Conservation (phyloP, 208 protist genomes). For the Perkinsela sp. region DNA sequence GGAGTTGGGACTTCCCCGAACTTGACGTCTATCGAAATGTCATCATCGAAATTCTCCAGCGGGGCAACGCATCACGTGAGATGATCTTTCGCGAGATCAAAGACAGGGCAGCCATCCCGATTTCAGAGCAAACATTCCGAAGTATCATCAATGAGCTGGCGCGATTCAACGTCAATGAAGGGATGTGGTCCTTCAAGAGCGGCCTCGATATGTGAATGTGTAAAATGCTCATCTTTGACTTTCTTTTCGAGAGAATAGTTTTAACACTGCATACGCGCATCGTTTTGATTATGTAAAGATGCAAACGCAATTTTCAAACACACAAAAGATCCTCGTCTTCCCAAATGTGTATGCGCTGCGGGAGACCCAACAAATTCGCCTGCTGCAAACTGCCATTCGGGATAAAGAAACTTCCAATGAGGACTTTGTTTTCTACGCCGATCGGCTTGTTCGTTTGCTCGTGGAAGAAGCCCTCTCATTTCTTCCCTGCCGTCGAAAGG, state of each 20-base stretch:
- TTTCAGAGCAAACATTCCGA: neutral
- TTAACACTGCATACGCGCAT: neutral
- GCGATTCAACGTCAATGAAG: neutral
- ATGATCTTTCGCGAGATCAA: neutral
- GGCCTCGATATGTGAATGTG: neutral
- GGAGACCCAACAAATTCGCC: slow-evolving; percentile 57
- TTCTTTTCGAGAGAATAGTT: too few species aligned
- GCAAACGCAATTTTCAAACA: neutral
- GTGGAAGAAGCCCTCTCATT: slow-evolving; percentile 63
- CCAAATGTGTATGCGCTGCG: neutral
- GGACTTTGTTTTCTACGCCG: slow-evolving; percentile 85
- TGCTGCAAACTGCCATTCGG: slow-evolving; percentile 77
- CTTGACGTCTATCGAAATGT: neutral
- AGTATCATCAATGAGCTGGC: neutral
- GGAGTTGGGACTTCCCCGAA: neutral
- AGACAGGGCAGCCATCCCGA: neutral
- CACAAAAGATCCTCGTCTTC: neutral
- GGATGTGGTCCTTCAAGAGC: neutral
- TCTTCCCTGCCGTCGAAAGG: slow-evolving; percentile 41
- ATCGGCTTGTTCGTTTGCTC: slow-evolving; percentile 76
- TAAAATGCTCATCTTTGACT: too few species aligned
- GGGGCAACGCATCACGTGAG: neutral
- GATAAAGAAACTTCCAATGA: slow-evolving; percentile 50
- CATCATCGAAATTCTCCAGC: neutral
- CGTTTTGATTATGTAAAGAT: neutral